These are phyloP conservation scores for Blastocystis sp. DNA, from an alignment of 352 stramenopile genomes.

Conservation along the genomic window DNA sequence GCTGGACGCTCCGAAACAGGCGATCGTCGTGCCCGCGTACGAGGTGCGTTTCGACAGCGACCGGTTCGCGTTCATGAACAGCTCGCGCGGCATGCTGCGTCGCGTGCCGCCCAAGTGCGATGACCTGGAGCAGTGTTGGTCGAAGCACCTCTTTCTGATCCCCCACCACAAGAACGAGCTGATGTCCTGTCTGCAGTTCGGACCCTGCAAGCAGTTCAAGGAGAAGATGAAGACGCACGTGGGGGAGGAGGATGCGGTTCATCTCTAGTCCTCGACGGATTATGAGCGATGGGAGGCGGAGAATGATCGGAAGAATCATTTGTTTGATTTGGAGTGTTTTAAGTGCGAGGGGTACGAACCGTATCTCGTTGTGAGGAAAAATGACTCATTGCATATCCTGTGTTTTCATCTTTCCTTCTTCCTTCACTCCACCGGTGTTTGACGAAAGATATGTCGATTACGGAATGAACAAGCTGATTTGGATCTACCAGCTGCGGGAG, in stretches of 20 bases:
- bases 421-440: conserved; percentile 4
- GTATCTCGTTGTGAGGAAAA: conserved; percentile 14
- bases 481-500: conserved; percentile 31
- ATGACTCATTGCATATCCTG: conserved; percentile 30
- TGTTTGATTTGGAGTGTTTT: conserved; percentile 35
- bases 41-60: conserved; percentile 34
- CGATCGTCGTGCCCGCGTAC: conserved; percentile 31
- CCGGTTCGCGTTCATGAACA: not conserved
- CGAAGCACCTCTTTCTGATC: conserved; percentile 50
- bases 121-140: conserved; percentile 17
- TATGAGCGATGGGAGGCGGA: not conserved
- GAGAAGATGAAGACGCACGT: conserved; percentile 33
- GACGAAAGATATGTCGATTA: conserved; percentile 47
- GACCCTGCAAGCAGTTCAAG: conserved; percentile 32
- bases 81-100: not conserved
- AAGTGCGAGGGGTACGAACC: conserved; percentile 52
- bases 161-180: conserved; percentile 26
- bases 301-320: not conserved
- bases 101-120: not conserved
- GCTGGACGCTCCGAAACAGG: not conserved
- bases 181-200: conserved; percentile 27
- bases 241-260: not conserved
- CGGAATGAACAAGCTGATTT: conserved; percentile 52
- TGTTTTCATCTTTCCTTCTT: not conserved
- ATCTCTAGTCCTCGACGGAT: conserved; percentile 40